Conservation (phyloP, 257 asterid genomes). For the Handroanthus guayacan region DNA sequence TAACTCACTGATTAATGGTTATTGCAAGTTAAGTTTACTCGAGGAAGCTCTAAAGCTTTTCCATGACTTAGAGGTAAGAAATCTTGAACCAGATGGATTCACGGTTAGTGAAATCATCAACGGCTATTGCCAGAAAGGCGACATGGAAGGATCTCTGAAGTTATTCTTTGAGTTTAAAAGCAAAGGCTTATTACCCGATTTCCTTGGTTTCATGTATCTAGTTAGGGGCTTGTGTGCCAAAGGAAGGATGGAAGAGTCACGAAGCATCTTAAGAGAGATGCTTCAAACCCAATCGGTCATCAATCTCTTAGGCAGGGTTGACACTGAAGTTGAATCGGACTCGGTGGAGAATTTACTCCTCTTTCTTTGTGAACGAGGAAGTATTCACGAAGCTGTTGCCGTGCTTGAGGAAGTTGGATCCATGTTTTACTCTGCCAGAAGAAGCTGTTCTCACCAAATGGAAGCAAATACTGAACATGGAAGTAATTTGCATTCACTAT, state of each 20-base stretch:
- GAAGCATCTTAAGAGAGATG: conserved; percentile 80
- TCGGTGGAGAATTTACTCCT: conserved; percentile 65
- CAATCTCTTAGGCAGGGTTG: conserved; percentile 58
- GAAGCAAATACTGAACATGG: conserved; percentile 33
- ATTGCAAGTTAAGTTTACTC: conserved; percentile 66
- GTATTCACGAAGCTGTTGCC: conserved; percentile 71
- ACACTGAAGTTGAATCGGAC: conserved; percentile 59
- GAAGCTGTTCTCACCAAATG: conserved; percentile 36
- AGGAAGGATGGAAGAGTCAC: conserved; percentile 98
- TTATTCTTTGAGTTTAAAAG: conserved; percentile 63
- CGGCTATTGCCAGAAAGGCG: conserved; percentile 80
- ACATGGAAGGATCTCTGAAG: conserved; percentile 83
- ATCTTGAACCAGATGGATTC: conserved; percentile 76
- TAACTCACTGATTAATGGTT: conserved; percentile 83
- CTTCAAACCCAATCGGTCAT: conserved; percentile 61
- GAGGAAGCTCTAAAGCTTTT: conserved; percentile 67
- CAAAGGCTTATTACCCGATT: conserved; percentile 74
- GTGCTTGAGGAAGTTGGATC: conserved; percentile 77
- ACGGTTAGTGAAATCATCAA: conserved; percentile 74
- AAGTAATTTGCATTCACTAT: conserved; percentile 31
- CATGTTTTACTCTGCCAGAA: conserved; percentile 47
- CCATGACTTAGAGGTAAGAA: conserved; percentile 60
- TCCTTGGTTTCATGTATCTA: conserved; percentile 75
- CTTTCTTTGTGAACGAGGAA: conserved; percentile 80
- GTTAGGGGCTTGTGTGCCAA: conserved; percentile 78